phyloP scores from a whole-genome alignment of 441 rosid genomes.

The Adansonia rubrostipa region DNA sequence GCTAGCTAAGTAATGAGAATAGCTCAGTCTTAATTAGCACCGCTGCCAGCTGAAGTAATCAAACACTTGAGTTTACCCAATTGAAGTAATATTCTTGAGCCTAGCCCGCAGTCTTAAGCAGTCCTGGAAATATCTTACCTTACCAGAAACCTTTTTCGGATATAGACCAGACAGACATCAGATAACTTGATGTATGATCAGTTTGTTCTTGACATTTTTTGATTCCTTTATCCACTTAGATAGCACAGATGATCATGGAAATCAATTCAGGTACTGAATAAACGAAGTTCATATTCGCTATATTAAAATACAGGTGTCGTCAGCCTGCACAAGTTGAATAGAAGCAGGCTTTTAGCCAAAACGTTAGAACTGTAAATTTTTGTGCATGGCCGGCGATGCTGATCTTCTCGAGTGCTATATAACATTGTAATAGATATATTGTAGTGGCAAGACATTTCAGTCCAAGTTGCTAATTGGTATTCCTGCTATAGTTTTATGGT shows the following conservation, averaged over 20 bases:
- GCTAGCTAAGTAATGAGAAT: neutral
- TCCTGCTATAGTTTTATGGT: too few species aligned
- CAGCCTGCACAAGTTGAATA: neutral
- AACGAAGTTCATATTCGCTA: neutral
- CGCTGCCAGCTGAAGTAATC: neutral
- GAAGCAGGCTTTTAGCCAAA: neutral
- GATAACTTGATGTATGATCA: neutral
- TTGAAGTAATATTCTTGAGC: slow-evolving; percentile 5
- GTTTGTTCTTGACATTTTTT: neutral
- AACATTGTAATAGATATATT: too few species aligned
- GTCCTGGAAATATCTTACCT: neutral
- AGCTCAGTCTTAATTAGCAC: neutral
- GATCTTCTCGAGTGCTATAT: neutral
- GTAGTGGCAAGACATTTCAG: neutral
- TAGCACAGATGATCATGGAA: neutral
- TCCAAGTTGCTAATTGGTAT: neutral
- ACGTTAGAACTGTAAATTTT: neutral
- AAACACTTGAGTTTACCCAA: neutral
- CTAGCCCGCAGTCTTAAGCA: neutral
- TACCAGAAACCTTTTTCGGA: neutral
- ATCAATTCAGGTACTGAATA: neutral
- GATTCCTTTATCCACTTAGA: neutral
- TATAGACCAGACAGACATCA: neutral
- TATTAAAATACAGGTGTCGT: neutral
- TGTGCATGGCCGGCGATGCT: neutral